These are phyloP conservation scores for Dendryphion nanum DNA, from an alignment of 2,329 filamentous ascomycete genomes.

Conservation along the genomic window DNA sequence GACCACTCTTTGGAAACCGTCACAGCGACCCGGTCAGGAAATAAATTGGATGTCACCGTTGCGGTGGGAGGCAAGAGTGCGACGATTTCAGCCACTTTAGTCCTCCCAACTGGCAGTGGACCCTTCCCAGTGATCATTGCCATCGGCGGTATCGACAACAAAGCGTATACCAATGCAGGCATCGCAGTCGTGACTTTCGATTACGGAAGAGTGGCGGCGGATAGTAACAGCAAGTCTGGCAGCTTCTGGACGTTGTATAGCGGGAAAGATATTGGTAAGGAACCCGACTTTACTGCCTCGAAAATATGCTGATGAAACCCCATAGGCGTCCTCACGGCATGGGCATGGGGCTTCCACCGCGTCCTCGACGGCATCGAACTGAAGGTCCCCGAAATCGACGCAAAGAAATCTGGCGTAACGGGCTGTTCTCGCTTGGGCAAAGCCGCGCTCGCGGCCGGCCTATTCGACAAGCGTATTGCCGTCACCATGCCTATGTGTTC, in stretches of 20 bases:
- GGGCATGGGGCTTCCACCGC: conserved; percentile 41
- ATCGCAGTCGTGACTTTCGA: conserved; percentile 53
- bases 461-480: conserved; percentile 37
- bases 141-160: conserved; percentile 51
- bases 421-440: conserved; percentile 38
- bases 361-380: conserved; percentile 36
- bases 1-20: conserved; percentile 50
- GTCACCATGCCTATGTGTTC: conserved; percentile 38
- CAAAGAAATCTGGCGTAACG: conserved; percentile 32
- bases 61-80: conserved; percentile 46
- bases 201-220: conserved; percentile 49
- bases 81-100: conserved; percentile 45
- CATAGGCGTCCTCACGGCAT: conserved; percentile 34
- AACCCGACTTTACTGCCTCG: too few relatives aligned
- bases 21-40: conserved; percentile 48
- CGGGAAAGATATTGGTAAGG: conserved; percentile 48
- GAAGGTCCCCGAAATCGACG: conserved; percentile 39
- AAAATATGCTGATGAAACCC: too few relatives aligned
- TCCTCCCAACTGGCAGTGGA: conserved; percentile 43
- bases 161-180: conserved; percentile 47
- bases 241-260: conserved; percentile 53
- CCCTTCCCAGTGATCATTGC: conserved; percentile 48
- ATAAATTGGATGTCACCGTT: conserved; percentile 44
- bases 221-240: conserved; percentile 51
- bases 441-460: conserved; percentile 33